A percentile compares a stretch with the other conserved stretches of the same genome.
Evolutionary conservation across 2,329 filamentous ascomycete genomes (phyloP).

Genomic region (Hypoxylon sp.): DNA sequence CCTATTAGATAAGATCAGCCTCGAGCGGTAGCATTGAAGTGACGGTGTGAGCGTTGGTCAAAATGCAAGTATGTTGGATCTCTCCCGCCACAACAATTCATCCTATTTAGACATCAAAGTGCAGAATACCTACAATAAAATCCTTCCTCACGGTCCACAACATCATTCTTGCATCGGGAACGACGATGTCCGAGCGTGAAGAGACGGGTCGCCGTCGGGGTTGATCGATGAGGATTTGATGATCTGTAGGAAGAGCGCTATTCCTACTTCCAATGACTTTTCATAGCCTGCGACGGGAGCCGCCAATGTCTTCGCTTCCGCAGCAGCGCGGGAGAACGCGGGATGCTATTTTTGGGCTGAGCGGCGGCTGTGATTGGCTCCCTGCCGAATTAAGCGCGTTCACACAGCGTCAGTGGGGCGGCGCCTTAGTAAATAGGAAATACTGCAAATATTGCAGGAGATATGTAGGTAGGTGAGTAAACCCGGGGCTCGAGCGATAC

Average conservation of each 20-base stretch:
- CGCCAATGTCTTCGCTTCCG: conserved; percentile 10
- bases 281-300: conserved; percentile 10
- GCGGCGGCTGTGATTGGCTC: conserved; percentile 21
- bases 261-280: conserved; percentile 12
- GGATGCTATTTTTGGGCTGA: conserved; percentile 29
- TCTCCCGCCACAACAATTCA: not conserved
- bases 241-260: not conserved
- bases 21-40: not conserved
- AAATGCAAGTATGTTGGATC: not conserved
- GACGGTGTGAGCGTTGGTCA: not conserved
- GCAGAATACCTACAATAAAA: conserved; percentile 11
- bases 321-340: conserved; percentile 6
- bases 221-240: conserved; percentile 6
- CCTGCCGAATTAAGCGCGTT: conserved; percentile 32
- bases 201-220: not conserved
- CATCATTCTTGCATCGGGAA: conserved; percentile 12
- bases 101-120: conserved; percentile 1
- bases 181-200: not conserved
- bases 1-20: not conserved
- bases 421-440: not conserved
- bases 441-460: not conserved
- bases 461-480: not conserved
- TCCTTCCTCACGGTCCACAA: conserved; percentile 1
- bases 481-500: conserved; percentile 32
- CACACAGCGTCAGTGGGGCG: not conserved